Conservation (phyloP, 1,284 basidiomycete species). For the Phlebopus sp. region DNA sequence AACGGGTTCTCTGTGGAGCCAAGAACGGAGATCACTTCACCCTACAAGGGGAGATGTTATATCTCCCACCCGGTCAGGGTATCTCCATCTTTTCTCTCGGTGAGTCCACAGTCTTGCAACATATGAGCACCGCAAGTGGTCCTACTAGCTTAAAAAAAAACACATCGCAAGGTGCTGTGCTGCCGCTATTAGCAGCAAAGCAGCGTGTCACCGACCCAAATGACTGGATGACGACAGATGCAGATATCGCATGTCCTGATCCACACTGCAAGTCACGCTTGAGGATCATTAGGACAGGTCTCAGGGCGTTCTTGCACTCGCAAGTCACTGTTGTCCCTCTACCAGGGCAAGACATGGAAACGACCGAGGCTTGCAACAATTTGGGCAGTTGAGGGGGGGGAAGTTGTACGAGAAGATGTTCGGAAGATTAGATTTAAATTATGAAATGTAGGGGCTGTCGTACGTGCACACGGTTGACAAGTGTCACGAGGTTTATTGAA, state of each 20-base stretch:
- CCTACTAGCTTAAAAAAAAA: too few species aligned
- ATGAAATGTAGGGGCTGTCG: too few species aligned
- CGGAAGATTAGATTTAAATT: too few species aligned
- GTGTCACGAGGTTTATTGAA: too few species aligned
- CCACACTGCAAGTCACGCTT: conserved; percentile 58
- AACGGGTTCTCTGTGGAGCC: conserved; percentile 57
- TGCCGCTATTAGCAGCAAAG: conserved; percentile 63
- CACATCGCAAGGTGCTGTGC: conserved; percentile 43
- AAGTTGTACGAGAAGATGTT: neutral
- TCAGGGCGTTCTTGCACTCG: conserved; percentile 50
- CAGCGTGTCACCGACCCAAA: conserved; percentile 50
- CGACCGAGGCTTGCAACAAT: neutral
- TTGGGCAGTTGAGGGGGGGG: neutral
- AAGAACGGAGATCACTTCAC: conserved; percentile 60
- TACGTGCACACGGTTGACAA: too few species aligned
- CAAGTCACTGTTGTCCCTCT: conserved; percentile 53
- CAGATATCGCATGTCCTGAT: conserved; percentile 62
- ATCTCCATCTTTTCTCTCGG: conserved; percentile 66
- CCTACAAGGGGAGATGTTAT: conserved; percentile 59
- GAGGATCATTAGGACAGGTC: conserved; percentile 47
- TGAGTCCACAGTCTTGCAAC: conserved; percentile 25
- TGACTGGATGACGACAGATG: conserved; percentile 69
- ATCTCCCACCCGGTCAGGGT: conserved; percentile 56
- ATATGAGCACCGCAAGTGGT: too few species aligned
- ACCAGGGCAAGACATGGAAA: neutral